Conservation (phyloP, 805 yeast species). For the Yarrowia sp. region DNA sequence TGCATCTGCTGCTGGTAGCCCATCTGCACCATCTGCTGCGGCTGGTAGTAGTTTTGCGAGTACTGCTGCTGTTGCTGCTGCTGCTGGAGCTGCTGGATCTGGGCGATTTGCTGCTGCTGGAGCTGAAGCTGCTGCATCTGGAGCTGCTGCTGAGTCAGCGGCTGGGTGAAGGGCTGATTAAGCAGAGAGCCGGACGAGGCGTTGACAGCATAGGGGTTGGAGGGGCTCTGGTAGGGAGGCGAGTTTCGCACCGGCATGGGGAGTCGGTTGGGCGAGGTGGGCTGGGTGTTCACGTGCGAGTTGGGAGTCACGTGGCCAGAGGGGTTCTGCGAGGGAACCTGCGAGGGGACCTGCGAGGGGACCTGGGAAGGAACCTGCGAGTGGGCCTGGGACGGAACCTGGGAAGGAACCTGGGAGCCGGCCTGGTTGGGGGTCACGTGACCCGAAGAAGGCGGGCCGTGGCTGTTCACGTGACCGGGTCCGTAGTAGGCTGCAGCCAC, state of each 20-base stretch:
- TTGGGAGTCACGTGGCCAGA: no score
- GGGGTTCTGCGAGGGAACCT: slow-evolving; percentile 4
- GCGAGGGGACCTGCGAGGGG: slow-evolving; percentile 25
- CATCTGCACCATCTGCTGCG: slow-evolving; percentile 20
- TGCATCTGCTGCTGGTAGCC: slow-evolving; percentile 20
- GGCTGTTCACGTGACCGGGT: neutral
- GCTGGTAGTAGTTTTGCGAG: slow-evolving; percentile 11
- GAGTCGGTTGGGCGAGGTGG: slow-evolving; percentile 26
- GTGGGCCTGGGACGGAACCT: neutral
- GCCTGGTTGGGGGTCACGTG: no score
- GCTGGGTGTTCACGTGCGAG: no score
- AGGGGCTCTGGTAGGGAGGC: slow-evolving; percentile 15
- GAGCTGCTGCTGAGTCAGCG: slow-evolving; percentile 53
- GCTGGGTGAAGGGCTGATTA: slow-evolving; percentile 51
- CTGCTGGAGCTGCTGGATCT: slow-evolving; percentile 22
- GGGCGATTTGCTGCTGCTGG: slow-evolving; percentile 51
- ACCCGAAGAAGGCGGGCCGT: no score
- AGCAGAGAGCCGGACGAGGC: slow-evolving; percentile 38
- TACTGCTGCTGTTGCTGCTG: slow-evolving; percentile 26
- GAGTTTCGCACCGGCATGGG: slow-evolving; percentile 15
- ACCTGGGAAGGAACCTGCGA: slow-evolving; percentile 26
- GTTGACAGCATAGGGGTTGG: slow-evolving; percentile 31
- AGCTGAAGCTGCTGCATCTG: slow-evolving; percentile 59
- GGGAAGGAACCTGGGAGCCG: no score
- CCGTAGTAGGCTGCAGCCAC: slow-evolving; percentile 29